Base-by-base conservation (phyloP, 257 asterid genomes). In the Salvia rosmarinus region DNA sequence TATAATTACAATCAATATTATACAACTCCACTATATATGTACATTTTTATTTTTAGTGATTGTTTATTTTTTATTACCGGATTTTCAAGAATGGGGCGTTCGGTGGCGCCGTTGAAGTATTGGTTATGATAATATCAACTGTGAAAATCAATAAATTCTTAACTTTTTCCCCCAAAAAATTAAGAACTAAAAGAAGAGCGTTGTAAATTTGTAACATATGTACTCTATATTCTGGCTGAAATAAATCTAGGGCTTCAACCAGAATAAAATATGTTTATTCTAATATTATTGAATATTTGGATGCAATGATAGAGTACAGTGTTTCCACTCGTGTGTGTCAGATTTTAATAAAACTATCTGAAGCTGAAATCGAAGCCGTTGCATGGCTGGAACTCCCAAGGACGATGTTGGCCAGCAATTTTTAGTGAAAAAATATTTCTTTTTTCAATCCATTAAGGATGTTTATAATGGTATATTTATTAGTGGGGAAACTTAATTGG, bases 321-420 rank as follows among this genome's bases (percentile, higher is more conserved):
- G 75, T 60, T 64, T 54, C 75, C 94, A 77, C 89, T 87, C 96
- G 92, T 84, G 95, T 78, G 85, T 85, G 95, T 87, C 88, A 87
- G 91, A 75, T 81, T 68, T 80, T 64, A 73, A 77, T 75, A 72
- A 79, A 61, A 78, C 76, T 66, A 71, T 72, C 72, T 39, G 88
- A 76, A 76, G 78, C 78, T 77, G 76, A 78, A 82, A 82, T 72
- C 81, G 82, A 83, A 77, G 82, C 44, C 72, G 78, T 83, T 89
- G 95, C 97, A 89, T 87, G 89, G 86, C 86, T 80, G 84, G 80
- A 72, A 64, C 72, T 77, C 81, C 82, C 81, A 73, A 75, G 83
- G 80, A 85, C 82, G 85, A 75, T 44, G 57, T 64, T 67, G 62
- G 30, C 14, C 16, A 40, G 44, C 63, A 35, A 50, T 43, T 12